phyloP scores from a whole-genome alignment of 805 yeast species.

The Kazachstania taianensis region DNA sequence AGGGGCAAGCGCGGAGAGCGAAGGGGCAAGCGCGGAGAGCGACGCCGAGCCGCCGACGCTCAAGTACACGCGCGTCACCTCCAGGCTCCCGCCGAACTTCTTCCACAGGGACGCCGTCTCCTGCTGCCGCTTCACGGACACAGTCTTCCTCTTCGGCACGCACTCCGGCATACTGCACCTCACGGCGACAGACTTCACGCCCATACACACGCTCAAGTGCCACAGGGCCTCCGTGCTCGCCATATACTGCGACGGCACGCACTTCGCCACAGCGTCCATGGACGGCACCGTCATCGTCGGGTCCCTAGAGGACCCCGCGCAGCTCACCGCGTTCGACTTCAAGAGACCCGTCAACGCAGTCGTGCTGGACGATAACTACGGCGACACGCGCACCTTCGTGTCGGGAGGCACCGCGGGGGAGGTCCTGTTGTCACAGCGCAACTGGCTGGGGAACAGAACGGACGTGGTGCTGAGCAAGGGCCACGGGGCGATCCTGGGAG shows the following conservation, averaged over 20 bases:
- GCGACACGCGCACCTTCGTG: conserved; percentile 51
- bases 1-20: no score
- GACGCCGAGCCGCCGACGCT: conserved; percentile 55
- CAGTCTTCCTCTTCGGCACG: conserved; percentile 70
- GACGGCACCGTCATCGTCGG: conserved; percentile 91
- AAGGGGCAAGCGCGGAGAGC: no score
- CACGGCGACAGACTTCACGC: conserved; percentile 45
- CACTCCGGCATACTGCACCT: conserved; percentile 78
- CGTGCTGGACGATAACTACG: conserved; percentile 63
- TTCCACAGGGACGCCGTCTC: conserved; percentile 74
- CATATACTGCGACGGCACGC: conserved; percentile 59
- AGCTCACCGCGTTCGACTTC: conserved; percentile 67
- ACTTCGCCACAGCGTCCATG: conserved; percentile 80
- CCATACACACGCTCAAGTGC: conserved; percentile 66
- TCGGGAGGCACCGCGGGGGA: conserved; percentile 90
- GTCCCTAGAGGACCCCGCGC: conserved; percentile 43
- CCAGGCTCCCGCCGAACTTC: conserved; percentile 57
- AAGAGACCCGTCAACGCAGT: conserved; percentile 85
- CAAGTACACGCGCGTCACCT: conserved; percentile 60
- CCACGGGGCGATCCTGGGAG: conserved; percentile 58
- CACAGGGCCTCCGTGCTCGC: conserved; percentile 79
- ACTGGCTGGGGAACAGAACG: conserved; percentile 78
- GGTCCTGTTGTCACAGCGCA: conserved; percentile 59
- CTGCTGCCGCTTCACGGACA: conserved; percentile 48
- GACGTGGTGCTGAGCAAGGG: conserved; percentile 56